Percentiles rank a stretch among this genome's conserved stretches.
Evolutionary conservation across 2,329 filamentous ascomycete genomes (phyloP).

Genomic region (Diaporthe citriasiana): DNA sequence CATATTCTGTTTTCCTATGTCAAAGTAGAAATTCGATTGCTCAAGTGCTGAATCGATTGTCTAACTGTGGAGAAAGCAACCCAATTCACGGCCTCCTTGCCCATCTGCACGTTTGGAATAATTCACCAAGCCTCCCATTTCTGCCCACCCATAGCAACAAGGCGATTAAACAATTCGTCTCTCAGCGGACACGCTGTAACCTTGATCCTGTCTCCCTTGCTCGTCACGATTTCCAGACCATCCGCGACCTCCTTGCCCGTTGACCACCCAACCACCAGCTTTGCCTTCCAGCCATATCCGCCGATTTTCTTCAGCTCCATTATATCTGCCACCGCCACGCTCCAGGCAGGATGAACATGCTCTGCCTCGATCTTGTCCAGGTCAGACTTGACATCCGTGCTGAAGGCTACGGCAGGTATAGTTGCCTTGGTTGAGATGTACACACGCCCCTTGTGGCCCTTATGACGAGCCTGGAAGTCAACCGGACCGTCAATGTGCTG

Average conservation of each 20-base stretch:
- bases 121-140: conserved; percentile 42
- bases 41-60: neutral
- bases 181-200: conserved; percentile 80
- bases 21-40: neutral
- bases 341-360: conserved; percentile 75
- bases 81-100: neutral
- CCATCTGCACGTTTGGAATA: neutral
- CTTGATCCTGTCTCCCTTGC: conserved; percentile 66
- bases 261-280: conserved; percentile 85
- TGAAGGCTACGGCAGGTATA: conserved; percentile 77
- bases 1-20: neutral
- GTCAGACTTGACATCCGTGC: conserved; percentile 62
- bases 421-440: conserved; percentile 78
- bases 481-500: conserved; percentile 73
- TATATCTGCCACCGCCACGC: conserved; percentile 78
- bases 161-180: conserved; percentile 70
- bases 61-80: neutral
- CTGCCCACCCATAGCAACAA: conserved; percentile 42
- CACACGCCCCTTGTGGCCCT: conserved; percentile 79
- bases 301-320: conserved; percentile 83
- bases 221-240: conserved; percentile 77
- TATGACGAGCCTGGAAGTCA: conserved; percentile 80
- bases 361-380: conserved; percentile 68
- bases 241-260: conserved; percentile 81
- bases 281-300: conserved; percentile 87